Conservation (phyloP, 208 protist species). For the Trypanosoma platydactyli region DNA sequence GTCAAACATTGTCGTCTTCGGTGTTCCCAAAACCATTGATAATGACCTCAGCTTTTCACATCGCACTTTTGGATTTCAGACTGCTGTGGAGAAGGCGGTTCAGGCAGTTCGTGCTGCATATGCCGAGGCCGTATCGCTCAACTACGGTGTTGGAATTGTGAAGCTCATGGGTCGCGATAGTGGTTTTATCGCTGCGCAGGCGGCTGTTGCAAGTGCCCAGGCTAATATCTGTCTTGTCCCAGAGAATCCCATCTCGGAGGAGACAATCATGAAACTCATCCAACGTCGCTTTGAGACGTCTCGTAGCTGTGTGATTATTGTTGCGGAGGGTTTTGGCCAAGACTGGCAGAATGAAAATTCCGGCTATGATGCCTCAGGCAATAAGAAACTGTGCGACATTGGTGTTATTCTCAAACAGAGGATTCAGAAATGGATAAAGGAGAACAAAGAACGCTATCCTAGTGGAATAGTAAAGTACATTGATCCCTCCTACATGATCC, state of each 20-base stretch:
- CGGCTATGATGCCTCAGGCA: constrained; percentile 90
- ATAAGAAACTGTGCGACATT: constrained; percentile 92
- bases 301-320: constrained; percentile 90
- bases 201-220: constrained; percentile 87
- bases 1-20: constrained; percentile 89
- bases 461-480: constrained; percentile 93
- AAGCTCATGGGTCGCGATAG: constrained; percentile 95
- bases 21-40: constrained; percentile 96
- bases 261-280: constrained; percentile 80
- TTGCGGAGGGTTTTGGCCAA: constrained; percentile 95
- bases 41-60: constrained; percentile 95
- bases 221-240: constrained; percentile 94
- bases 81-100: constrained; percentile 90
- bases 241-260: constrained; percentile 85
- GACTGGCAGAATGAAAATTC: constrained; percentile 61
- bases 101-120: constrained; percentile 89
- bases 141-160: constrained; percentile 93
- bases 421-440: constrained; percentile 82
- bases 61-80: constrained; percentile 95
- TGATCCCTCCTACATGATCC: constrained; percentile 96
- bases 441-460: constrained; percentile 63
- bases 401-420: constrained; percentile 87
- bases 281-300: constrained; percentile 76
- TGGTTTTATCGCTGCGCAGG: constrained; percentile 94
- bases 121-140: constrained; percentile 85